Base-by-base conservation (phyloP, 2,329 filamentous ascomycete species). In the Pyrenophora seminiperda region DNA sequence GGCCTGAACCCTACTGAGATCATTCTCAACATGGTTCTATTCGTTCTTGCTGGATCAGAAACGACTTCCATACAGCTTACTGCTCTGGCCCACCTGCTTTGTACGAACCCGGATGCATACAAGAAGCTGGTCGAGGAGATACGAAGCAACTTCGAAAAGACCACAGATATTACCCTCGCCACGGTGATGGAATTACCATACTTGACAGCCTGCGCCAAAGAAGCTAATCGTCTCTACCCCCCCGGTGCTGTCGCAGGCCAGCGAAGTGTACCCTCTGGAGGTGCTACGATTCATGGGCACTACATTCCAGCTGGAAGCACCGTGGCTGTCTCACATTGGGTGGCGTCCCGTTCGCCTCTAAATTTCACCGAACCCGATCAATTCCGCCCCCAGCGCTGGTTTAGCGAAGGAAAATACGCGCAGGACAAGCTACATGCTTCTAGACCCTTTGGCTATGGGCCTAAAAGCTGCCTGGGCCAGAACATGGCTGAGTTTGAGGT, bases 331-430 rank as follows among this genome's bases (percentile, higher is more conserved):
- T 11, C 41, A 10, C 41, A 31, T 17, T 43, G 41, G 41, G 41
- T 20, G 17, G 20, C 31, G 34, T 31, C 27, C 5, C 41, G 41
- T 7, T 43, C 41, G 9, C 10, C 24, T 7, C 20, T 10, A 7
- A 43, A 43, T 20, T 43, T 43, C 31, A 14, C 24, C 24, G n/a
- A 27, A 20, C 31, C 41, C 7, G 27, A 43, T 13, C 19, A 43
- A 7, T 43, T 19, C 10, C 31, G 27, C 20, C 41, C 41, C 5
- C 31, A 43, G 31, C 31, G 41, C 24, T 43, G 41, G 41, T 7
- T 43, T 10, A 14, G 41, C 41, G 41, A 43, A 3, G 14, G 19
- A 20, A 20, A 19, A 4, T 43, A 27, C 17, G 31, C 24, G 4
- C 7, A 43, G 6, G 41, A 43, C 31, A 34, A 36, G 18, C 11